phyloP scores from a whole-genome alignment of 2,329 filamentous ascomycete genomes.

The Venturia asperata region DNA sequence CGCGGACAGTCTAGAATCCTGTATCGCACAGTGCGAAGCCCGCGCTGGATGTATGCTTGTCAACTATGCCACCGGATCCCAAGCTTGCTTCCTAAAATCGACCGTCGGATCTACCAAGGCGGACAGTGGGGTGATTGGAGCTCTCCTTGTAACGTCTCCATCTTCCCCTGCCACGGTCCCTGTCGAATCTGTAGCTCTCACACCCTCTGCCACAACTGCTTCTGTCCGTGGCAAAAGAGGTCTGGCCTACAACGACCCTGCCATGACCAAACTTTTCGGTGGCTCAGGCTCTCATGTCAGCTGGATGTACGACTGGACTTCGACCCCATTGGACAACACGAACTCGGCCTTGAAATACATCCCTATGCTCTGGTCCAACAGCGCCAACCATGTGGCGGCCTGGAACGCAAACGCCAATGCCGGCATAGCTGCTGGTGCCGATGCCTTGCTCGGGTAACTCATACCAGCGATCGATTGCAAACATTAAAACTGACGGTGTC shows the following conservation, averaged over 20 bases:
- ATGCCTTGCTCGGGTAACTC: constrained; percentile 24
- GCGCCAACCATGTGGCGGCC: constrained; percentile 21
- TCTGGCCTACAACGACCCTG: constrained; percentile 58
- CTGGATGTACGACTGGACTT: constrained; percentile 67
- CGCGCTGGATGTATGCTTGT: constrained; percentile 13
- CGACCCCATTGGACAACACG: constrained; percentile 39
- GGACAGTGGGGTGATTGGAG: constrained; percentile 12
- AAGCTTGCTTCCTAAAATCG: constrained; percentile 11
- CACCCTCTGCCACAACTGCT: constrained; percentile 3
- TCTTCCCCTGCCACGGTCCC: background rate
- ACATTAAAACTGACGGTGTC: background rate
- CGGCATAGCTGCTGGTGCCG: constrained; percentile 24
- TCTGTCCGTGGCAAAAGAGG: constrained; percentile 50
- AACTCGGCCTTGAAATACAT: constrained; percentile 48
- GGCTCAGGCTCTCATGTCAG: constrained; percentile 37
- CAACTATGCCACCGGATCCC: background rate
- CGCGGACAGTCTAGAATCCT: background rate
- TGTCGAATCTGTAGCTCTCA: background rate
- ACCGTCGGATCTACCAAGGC: background rate
- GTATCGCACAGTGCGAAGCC: constrained; percentile 5
- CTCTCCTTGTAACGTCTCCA: background rate
- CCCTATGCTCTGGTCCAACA: constrained; percentile 48
- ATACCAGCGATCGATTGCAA: too few relatives aligned
- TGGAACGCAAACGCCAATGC: constrained; percentile 25
- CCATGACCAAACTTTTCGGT: constrained; percentile 47